Conservation (phyloP, 2,329 filamentous ascomycete genomes). For the Xylariaceae sp. region DNA sequence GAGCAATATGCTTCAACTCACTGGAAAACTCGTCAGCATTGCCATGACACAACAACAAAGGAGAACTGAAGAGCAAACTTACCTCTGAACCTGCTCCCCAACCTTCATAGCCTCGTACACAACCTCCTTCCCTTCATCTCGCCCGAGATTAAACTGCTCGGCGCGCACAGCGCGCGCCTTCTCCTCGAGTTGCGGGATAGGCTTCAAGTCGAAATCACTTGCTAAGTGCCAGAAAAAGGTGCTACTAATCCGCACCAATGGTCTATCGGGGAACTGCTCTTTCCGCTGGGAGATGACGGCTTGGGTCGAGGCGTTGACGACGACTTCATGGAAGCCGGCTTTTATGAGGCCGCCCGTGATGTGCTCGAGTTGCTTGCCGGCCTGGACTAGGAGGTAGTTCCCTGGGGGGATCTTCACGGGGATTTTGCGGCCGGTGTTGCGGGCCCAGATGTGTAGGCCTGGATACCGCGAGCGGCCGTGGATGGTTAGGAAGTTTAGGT, state of each 20-base stretch:
- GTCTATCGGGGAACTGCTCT: slow-evolving; percentile 43
- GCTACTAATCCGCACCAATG: slow-evolving; percentile 56
- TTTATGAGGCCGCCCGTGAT: slow-evolving; percentile 60
- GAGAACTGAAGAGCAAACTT: slow-evolving; percentile 21
- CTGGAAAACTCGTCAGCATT: slow-evolving; percentile 27
- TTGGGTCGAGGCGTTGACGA: slow-evolving; percentile 53
- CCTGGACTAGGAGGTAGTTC: slow-evolving; percentile 59
- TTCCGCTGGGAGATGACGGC: slow-evolving; percentile 45
- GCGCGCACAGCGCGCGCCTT: slow-evolving; percentile 44
- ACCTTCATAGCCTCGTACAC: slow-evolving; percentile 56
- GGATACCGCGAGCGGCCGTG: slow-evolving; percentile 62
- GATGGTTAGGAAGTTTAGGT: slow-evolving; percentile 64
- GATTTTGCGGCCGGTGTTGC: slow-evolving; percentile 59
- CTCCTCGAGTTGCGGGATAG: slow-evolving; percentile 47
- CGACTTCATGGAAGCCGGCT: slow-evolving; percentile 61
- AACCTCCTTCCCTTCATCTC: slow-evolving; percentile 51
- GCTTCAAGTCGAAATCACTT: slow-evolving; percentile 54
- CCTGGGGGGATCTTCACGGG: slow-evolving; percentile 57
- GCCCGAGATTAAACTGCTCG: slow-evolving; percentile 47
- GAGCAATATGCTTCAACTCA: slow-evolving; percentile 52
- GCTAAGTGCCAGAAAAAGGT: slow-evolving; percentile 61
- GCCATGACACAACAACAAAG: background rate
- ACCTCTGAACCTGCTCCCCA: slow-evolving; percentile 57
- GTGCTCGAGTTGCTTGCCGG: slow-evolving; percentile 62
- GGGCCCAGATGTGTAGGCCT: slow-evolving; percentile 61